Evolutionary conservation across 2,329 filamentous ascomycete species (phyloP).

Genomic region (Aspergillus glaucus): DNA sequence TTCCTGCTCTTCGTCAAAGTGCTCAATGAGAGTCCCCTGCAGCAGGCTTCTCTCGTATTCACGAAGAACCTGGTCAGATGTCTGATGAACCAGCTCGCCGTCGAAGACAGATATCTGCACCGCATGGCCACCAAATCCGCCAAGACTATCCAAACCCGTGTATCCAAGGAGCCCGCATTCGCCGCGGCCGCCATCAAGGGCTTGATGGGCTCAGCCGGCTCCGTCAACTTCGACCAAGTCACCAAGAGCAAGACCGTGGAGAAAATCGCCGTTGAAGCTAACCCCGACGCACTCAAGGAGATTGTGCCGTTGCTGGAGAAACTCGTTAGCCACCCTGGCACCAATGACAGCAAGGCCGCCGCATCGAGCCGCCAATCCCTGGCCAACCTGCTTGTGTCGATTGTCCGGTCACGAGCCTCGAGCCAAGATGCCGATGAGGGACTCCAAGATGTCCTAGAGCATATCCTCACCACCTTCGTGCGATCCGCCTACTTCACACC

Average conservation of each 20-base stretch:
- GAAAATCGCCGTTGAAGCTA: conserved; percentile 59
- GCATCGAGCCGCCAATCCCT: conserved; percentile 44
- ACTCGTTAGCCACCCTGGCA: conserved; percentile 42
- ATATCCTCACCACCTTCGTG: conserved; percentile 41
- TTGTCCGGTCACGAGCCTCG: conserved; percentile 38
- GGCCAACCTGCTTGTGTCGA: conserved; percentile 48
- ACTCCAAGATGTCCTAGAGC: conserved; percentile 38
- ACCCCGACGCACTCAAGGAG: conserved; percentile 43
- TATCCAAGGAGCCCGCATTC: conserved; percentile 55
- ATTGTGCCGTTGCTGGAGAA: conserved; percentile 50
- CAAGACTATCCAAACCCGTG: conserved; percentile 62
- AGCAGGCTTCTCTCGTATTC: conserved; percentile 59
- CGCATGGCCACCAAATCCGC: conserved; percentile 69
- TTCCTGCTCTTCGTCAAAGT: conserved; percentile 81
- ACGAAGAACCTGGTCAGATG: conserved; percentile 76
- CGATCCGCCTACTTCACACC: conserved; percentile 47
- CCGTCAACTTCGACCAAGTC: conserved; percentile 74
- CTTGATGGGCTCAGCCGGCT: conserved; percentile 64
- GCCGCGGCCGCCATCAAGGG: conserved; percentile 57
- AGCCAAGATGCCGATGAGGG: conserved; percentile 27
- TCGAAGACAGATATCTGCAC: conserved; percentile 72
- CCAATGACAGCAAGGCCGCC: conserved; percentile 40
- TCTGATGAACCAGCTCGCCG: conserved; percentile 74
- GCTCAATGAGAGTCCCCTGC: conserved; percentile 48
- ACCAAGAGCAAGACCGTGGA: conserved; percentile 84